phyloP scores from a whole-genome alignment of 1,284 basidiomycete genomes.

The Ceratobasidium sp. region DNA sequence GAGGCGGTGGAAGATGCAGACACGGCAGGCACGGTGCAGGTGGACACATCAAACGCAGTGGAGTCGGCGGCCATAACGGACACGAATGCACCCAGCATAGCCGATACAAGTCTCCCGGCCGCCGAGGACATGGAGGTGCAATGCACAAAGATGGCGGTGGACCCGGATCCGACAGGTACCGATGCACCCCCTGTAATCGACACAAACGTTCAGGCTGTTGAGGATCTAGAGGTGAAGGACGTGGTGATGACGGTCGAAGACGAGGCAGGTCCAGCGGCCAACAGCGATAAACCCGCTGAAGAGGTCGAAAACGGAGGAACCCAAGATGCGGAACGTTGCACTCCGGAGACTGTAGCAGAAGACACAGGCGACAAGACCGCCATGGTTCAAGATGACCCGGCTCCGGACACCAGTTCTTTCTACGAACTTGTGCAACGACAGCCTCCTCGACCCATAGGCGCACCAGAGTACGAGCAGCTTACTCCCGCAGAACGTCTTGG shows the following conservation, averaged over 20 bases:
- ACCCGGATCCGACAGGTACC: not conserved
- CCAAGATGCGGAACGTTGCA: not conserved
- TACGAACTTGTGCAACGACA: slow-evolving; percentile 20
- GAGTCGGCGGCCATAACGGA: not conserved
- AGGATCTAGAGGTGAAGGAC: not conserved
- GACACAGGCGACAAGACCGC: not conserved
- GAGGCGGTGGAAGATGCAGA: not conserved
- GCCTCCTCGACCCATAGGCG: slow-evolving; percentile 32
- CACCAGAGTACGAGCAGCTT: slow-evolving; percentile 30
- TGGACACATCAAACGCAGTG: not conserved
- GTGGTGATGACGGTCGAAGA: not conserved
- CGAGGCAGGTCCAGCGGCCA: not conserved
- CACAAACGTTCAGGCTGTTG: not conserved
- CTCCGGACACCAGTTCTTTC: not conserved
- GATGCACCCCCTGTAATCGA: not conserved
- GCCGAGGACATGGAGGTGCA: not conserved
- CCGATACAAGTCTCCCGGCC: not conserved
- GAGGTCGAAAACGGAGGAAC: not conserved
- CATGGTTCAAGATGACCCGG: not conserved
- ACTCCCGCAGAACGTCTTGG: slow-evolving; percentile 35
- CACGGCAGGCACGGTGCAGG: no score
- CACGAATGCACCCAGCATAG: not conserved
- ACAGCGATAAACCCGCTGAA: not conserved
- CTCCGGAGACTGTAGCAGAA: slow-evolving; percentile 6
- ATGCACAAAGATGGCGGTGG: not conserved